Conservation (phyloP, 805 yeast species). For the Wickerhamiella spandovensis region DNA sequence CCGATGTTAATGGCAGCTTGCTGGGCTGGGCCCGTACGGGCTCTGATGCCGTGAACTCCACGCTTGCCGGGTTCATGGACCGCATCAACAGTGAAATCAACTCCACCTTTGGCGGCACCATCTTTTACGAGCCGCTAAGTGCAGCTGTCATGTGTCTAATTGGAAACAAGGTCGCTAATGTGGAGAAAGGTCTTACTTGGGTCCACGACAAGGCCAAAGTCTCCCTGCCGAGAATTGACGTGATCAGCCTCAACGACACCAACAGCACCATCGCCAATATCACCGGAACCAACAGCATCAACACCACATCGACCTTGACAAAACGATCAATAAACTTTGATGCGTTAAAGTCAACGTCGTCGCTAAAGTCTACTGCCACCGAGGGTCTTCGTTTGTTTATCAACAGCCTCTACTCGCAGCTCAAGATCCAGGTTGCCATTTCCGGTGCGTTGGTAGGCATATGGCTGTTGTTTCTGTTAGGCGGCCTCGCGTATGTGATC, state of each 20-base stretch:
- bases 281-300: background rate
- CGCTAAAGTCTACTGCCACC: background rate
- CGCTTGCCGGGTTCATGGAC: conserved; percentile 43
- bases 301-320: background rate
- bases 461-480: conserved; percentile 10
- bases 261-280: background rate
- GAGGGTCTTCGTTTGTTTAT: background rate
- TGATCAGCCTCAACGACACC: background rate
- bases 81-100: conserved; percentile 47
- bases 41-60: conserved; percentile 43
- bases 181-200: conserved; percentile 73
- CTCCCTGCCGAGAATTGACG: conserved; percentile 33
- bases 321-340: background rate
- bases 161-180: conserved; percentile 51
- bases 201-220: conserved; percentile 48
- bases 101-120: conserved; percentile 53
- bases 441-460: conserved; percentile 10
- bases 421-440: conserved; percentile 9
- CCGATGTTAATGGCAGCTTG: conserved; percentile 43
- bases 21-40: conserved; percentile 54
- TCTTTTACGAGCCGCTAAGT: conserved; percentile 47
- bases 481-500: conserved; percentile 2
- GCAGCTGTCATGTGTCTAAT: conserved; percentile 68
- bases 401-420: conserved; percentile 3
- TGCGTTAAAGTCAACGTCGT: background rate